Conservation (phyloP, 768 basidiomycete species). For the Leccinum boreale region DNA sequence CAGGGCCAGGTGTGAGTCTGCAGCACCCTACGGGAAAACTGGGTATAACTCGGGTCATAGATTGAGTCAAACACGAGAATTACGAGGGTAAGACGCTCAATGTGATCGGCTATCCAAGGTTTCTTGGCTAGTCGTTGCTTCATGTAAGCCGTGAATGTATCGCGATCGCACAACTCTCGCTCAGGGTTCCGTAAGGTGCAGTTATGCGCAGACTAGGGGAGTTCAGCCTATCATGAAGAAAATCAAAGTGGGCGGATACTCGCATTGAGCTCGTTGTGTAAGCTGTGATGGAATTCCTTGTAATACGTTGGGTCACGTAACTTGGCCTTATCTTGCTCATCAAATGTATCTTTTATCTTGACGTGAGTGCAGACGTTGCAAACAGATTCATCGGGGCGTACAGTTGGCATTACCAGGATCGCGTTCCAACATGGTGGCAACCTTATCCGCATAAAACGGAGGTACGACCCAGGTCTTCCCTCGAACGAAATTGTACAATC, state of each 20-base stretch:
- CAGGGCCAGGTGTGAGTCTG: slow-evolving; percentile 64
- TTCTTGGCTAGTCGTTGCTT: slow-evolving; percentile 48
- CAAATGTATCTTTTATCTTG: neutral
- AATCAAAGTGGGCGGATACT: neutral
- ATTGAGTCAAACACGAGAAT: neutral
- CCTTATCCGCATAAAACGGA: neutral
- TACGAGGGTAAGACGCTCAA: neutral
- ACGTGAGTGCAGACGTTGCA: neutral
- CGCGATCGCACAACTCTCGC: slow-evolving; percentile 28
- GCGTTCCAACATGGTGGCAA: neutral
- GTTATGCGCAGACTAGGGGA: slow-evolving; percentile 30
- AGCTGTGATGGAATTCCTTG: neutral
- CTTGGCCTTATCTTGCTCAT: neutral
- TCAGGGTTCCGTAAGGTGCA: slow-evolving; percentile 40
- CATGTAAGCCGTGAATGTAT: slow-evolving; percentile 46
- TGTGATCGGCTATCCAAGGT: slow-evolving; percentile 40
- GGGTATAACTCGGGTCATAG: slow-evolving; percentile 38
- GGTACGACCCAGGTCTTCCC: neutral
- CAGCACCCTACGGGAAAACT: slow-evolving; percentile 57
- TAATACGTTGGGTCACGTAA: neutral
- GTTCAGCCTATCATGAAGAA: neutral
- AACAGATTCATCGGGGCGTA: slow-evolving; percentile 11
- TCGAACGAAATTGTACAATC: neutral
- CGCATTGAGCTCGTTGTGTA: neutral
- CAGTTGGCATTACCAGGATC: slow-evolving; percentile 36